Evolutionary conservation across 805 yeast species (phyloP), one percentile per base, ranked within the genome.

Genomic region (Maudiozyma serrabonitensis): DNA sequence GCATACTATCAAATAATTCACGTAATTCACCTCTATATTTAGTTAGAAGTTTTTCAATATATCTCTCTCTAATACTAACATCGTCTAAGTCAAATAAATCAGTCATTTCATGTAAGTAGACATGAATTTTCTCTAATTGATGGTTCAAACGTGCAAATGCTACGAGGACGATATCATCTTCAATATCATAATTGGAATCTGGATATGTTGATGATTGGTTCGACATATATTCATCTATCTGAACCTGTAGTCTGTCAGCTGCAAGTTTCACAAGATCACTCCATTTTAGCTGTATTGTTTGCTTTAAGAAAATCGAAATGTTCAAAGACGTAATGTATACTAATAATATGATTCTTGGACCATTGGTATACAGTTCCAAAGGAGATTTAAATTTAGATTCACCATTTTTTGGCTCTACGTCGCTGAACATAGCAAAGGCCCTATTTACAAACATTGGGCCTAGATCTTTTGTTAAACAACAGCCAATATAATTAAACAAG

Each of bases 391-490:
- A 51, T 51, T 58, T 51, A 35, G 49, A 48, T 43, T 49, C 48
- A 11, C 32, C 34, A 21, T 21, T 32, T 18, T 50, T 41, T 1
- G 56, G 56, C 54, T 48, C 54, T 26, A 53, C 60, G 41, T 54
- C 61, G 42, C 54, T 53, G 41, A 56, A 57, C 61, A 59, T 58
- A 25, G 52, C 51, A 67, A 73, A 60, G 59, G 73, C 56, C 62
- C 71, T 16, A 73, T 43, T 78, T 60, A 26, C 83, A 78, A 23
- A 79, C 5, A 55, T 78, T 5, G 88, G 73, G 0, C 95, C 95
- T 48, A 89, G 67, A 62, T 89, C 96, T 56, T 80, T 83, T 1
- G 85, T 75, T 65, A 89, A 71, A 4, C 84, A 72, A 13, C 82
- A 78, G 47, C 89, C 80, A 21, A 87, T 69, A 13, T 78, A 70